Base-by-base conservation (phyloP, 1,139 yeast genomes). In the Zhuliangozyma blackwelliae region DNA sequence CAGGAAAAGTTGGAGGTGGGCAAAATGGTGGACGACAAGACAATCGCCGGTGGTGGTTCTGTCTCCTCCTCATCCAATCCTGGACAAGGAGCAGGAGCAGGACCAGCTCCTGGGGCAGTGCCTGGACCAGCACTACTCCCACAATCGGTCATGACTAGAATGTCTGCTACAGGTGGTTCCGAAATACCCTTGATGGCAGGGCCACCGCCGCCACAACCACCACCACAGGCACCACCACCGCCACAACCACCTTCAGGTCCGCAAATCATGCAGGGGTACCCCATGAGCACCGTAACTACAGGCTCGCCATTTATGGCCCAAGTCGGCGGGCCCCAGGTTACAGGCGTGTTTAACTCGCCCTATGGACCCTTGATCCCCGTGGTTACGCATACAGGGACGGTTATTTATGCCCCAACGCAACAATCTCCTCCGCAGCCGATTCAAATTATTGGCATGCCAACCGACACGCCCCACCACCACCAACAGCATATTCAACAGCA, bases 331-430 rank as follows among this genome's bases (percentile, higher is more conserved):
- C 25, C 28, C 19, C 27, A 35, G 43, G 11, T 40, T 37, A 6
- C 10, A 20, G 36, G 39, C 16, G 40, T 45, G 11, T 35, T 61
- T 27, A 68, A 61, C 35, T 55, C 65, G 6, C 66, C 66, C 7
- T 65, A 61, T 43, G 68, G 68, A 1, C 65, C 68, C 7, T 41
- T 66, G 31, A 66, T 67, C 2, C 59, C 62, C 27, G 45, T 65
- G 19, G 68, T 63, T 40, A 65, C 68, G 2, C 46, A 41, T 29
- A 35, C 44, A 6, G 48, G 45, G 10, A 48, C 52, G 1, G 47
- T 51, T 4, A 40, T 43, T 5, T 48, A 49, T 32, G 50, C 55
- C 4, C 47, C 42, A 16, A 34, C 47, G 10, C 28, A 39, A 25
- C 43, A 29, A 29, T 43, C 11, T 7, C 37, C 29, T 26, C 33